Conservation (phyloP, 306 rosid genomes). For the Cyclanthera cordifolia region DNA sequence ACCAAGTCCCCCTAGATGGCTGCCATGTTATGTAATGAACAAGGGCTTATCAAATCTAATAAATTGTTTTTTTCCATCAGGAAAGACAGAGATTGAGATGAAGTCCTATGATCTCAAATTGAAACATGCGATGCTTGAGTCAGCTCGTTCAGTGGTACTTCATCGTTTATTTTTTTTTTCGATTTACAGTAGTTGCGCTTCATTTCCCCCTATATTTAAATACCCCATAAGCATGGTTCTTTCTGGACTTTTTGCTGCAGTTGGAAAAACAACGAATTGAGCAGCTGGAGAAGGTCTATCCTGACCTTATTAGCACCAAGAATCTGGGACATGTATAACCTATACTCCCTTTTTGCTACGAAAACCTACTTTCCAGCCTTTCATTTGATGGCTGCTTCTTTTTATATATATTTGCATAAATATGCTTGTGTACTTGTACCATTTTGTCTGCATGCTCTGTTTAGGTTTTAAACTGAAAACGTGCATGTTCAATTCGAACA, state of each 20-base stretch:
- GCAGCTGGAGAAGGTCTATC: conserved; percentile 80
- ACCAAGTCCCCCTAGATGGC: not conserved
- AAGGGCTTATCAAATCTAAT: not conserved
- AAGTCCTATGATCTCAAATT: conserved; percentile 48
- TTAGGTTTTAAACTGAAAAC: not conserved
- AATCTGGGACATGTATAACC: conserved; percentile 74
- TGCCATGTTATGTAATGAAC: not conserved
- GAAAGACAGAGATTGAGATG: conserved; percentile 53
- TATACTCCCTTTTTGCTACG: conserved; percentile 14
- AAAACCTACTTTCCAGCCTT: conserved; percentile 10
- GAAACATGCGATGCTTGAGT: conserved; percentile 59
- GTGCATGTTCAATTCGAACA: not conserved
- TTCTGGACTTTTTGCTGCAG: conserved; percentile 40
- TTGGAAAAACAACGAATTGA: conserved; percentile 65
- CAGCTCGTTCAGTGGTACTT: conserved; percentile 60
- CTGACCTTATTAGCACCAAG: conserved; percentile 81
- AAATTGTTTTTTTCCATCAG: conserved; percentile 34
- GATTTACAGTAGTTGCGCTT: not conserved
- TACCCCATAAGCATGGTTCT: conserved; percentile 11
- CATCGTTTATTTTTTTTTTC: conserved; percentile 7
- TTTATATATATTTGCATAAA: not conserved
- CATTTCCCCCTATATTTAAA: not conserved
- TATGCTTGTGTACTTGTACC: not conserved
- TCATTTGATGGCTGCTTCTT: not conserved
- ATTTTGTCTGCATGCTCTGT: not conserved